These are phyloP conservation scores for Mycena venus DNA, from an alignment of 768 basidiomycete species.

Conservation along the genomic window DNA sequence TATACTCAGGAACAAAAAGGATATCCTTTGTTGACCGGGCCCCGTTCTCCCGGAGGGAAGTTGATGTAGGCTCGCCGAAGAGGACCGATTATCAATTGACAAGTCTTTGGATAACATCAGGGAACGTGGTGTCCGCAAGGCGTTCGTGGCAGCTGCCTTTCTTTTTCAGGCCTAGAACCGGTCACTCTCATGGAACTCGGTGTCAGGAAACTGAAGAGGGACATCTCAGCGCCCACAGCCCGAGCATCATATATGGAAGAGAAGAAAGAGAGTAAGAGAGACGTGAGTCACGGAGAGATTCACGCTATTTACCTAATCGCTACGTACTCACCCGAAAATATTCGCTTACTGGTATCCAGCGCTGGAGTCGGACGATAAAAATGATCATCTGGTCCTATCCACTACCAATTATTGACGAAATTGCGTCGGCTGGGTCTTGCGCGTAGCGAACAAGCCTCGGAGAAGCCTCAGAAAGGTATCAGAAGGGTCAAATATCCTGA, in stretches of 20 bases:
- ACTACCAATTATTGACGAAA: neutral
- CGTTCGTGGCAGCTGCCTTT: slow-evolving; percentile 27
- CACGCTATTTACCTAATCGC: neutral
- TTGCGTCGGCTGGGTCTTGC: neutral
- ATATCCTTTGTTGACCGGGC: slow-evolving; percentile 29
- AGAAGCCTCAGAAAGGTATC: neutral
- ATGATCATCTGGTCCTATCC: neutral
- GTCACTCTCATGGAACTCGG: neutral
- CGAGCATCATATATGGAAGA: neutral
- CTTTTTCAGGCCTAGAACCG: slow-evolving; percentile 12
- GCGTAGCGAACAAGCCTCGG: neutral
- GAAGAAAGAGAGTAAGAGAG: neutral
- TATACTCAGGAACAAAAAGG: slow-evolving; percentile 31
- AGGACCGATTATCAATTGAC: slow-evolving; percentile 26
- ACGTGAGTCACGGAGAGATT: slow-evolving; percentile 22
- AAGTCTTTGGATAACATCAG: slow-evolving; percentile 24
- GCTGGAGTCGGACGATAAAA: neutral
- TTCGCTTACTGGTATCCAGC: neutral
- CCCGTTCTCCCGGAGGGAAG: slow-evolving; percentile 27
- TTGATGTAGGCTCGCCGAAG: slow-evolving; percentile 10
- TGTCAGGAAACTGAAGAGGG: neutral
- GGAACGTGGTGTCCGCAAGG: slow-evolving; percentile 33
- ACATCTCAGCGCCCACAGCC: neutral
- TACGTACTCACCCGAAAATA: neutral
- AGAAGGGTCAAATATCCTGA: neutral